Evolutionary conservation across 2,329 filamentous ascomycete species (phyloP).

Genomic region (Scolecobasidium constrictum): DNA sequence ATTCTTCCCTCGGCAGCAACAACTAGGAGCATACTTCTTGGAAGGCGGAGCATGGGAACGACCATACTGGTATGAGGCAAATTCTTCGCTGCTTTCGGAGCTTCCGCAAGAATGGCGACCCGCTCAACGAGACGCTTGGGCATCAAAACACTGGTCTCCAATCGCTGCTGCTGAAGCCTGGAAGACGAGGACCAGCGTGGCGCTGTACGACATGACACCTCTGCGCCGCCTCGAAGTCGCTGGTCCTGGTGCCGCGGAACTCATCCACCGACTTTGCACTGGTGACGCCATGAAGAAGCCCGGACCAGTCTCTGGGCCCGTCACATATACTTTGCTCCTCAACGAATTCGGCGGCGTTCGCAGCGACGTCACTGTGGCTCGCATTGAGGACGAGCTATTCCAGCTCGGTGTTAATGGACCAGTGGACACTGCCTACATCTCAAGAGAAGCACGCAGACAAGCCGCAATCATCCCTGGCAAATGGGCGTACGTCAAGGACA

Average conservation of each 20-base stretch:
- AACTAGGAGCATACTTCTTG: conserved; percentile 49
- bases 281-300: conserved; percentile 36
- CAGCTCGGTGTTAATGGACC: conserved; percentile 48
- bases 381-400: conserved; percentile 38
- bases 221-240: conserved; percentile 47
- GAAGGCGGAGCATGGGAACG: conserved; percentile 52
- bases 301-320: conserved; percentile 24
- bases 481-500: conserved; percentile 44
- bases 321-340: conserved; percentile 48
- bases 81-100: conserved; percentile 38
- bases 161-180: conserved; percentile 51
- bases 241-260: conserved; percentile 44
- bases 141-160: conserved; percentile 44
- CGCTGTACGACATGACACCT: conserved; percentile 53
- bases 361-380: conserved; percentile 47
- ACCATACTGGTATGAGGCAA: conserved; percentile 51
- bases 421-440: conserved; percentile 43
- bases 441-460: conserved; percentile 41
- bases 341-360: conserved; percentile 42
- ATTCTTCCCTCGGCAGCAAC: conserved; percentile 43
- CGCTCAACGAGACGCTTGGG: conserved; percentile 47
- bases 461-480: conserved; percentile 26
- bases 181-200: conserved; percentile 52
- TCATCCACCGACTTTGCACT: conserved; percentile 45
- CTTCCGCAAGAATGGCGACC: conserved; percentile 46